Conservation (phyloP, 2,329 filamentous ascomycete genomes). For the Daldinia sp. region DNA sequence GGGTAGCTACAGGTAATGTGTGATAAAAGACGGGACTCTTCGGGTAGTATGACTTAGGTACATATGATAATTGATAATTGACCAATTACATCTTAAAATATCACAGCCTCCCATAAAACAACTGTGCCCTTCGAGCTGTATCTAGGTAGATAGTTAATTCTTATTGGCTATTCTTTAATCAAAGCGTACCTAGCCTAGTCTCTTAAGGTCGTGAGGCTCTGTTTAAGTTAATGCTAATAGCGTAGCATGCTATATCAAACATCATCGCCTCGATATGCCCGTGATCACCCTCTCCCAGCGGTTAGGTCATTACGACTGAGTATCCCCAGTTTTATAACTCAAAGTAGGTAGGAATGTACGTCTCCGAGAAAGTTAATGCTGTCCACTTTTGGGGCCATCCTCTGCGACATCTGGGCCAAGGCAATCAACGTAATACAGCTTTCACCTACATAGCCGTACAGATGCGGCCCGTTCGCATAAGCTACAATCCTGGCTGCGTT, state of each 20-base stretch:
- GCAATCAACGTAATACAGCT: slow-evolving; percentile 12
- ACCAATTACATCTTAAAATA: background rate
- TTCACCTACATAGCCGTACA: background rate
- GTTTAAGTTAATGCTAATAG: background rate
- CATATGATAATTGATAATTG: background rate
- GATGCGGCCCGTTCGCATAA: slow-evolving; percentile 5
- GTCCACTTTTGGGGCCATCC: background rate
- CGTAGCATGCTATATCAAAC: background rate
- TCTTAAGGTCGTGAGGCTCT: background rate
- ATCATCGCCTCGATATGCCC: background rate
- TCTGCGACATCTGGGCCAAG: background rate
- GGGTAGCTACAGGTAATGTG: background rate
- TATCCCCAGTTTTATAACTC: background rate
- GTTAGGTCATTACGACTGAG: background rate
- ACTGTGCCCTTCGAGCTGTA: background rate
- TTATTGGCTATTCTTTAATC: background rate
- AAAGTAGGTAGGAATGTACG: background rate
- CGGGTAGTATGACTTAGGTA: background rate
- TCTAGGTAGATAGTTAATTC: background rate
- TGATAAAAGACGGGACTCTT: background rate
- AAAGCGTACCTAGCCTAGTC: background rate
- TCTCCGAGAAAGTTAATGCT: background rate
- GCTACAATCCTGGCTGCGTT: background rate
- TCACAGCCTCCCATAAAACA: background rate
- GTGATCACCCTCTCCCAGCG: background rate